A percentile compares a stretch with the other conserved stretches of the same genome.
Conservation (phyloP, 768 basidiomycete genomes). For the Leucocoprinus leucothites region DNA sequence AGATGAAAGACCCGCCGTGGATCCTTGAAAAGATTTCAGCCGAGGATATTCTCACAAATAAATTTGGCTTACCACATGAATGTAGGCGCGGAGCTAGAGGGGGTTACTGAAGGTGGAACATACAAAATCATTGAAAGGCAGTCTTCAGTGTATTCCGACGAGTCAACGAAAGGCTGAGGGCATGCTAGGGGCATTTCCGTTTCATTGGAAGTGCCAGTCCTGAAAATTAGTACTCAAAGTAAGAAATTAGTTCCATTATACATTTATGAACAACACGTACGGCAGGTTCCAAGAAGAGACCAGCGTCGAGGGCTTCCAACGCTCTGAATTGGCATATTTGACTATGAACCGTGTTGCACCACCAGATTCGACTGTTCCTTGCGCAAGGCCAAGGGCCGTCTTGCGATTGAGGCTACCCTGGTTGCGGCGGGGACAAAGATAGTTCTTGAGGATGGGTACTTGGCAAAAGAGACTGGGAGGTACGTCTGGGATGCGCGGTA, state of each 20-base stretch:
- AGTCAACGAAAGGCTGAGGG: slow-evolving; percentile 55
- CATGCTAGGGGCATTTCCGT: slow-evolving; percentile 66
- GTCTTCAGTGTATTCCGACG: slow-evolving; percentile 63
- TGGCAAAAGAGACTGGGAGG: slow-evolving; percentile 43
- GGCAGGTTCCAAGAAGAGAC: slow-evolving; percentile 59
- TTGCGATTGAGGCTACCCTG: slow-evolving; percentile 21
- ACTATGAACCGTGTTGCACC: slow-evolving; percentile 59
- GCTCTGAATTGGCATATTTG: slow-evolving; percentile 59
- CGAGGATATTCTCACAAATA: not conserved
- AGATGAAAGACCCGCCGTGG: slow-evolving; percentile 80
- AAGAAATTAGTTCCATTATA: not conserved
- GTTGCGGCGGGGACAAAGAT: slow-evolving; percentile 40
- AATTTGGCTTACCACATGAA: slow-evolving; percentile 53
- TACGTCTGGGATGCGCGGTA: slow-evolving; percentile 30
- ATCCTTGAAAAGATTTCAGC: slow-evolving; percentile 48
- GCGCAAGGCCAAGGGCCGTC: slow-evolving; percentile 57
- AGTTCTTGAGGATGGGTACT: slow-evolving; percentile 37
- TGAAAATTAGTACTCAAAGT: slow-evolving; percentile 20
- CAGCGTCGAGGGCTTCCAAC: slow-evolving; percentile 58
- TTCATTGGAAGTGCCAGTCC: slow-evolving; percentile 48
- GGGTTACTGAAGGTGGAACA: slow-evolving; percentile 44
- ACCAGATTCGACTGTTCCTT: slow-evolving; percentile 44
- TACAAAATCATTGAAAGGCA: slow-evolving; percentile 81
- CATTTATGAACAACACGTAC: slow-evolving; percentile 36
- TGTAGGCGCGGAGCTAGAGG: slow-evolving; percentile 40